A percentile compares a stretch with the other conserved stretches of the same genome.
These are phyloP conservation scores for Dothistroma septosporum DNA, from an alignment of 2,329 filamentous ascomycete species.

Conservation along the genomic window DNA sequence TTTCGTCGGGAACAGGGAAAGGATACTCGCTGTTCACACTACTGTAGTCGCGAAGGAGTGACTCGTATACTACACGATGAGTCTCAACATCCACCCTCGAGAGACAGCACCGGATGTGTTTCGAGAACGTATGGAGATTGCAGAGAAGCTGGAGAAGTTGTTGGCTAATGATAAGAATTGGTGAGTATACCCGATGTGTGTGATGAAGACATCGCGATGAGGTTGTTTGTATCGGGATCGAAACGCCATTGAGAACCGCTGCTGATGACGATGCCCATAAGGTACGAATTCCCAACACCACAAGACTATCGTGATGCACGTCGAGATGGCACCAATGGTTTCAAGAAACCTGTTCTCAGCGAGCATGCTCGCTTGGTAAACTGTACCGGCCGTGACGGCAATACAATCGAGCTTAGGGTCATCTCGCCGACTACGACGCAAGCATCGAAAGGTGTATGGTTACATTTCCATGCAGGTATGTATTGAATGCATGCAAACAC, in stretches of 20 bases:
- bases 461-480: background rate
- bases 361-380: background rate
- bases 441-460: background rate
- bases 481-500: background rate
- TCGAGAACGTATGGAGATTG: background rate
- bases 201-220: too few relatives aligned
- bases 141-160: background rate
- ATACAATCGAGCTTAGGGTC: background rate
- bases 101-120: background rate
- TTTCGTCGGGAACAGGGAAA: too few relatives aligned
- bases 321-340: background rate
- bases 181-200: background rate
- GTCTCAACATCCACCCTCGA: background rate
- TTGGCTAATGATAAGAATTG: background rate
- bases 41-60: background rate
- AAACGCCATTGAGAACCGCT: too few relatives aligned
- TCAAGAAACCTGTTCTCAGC: background rate
- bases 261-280: background rate
- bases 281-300: background rate
- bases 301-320: background rate
- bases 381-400: background rate
- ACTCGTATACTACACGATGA: too few relatives aligned
- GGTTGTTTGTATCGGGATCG: too few relatives aligned
- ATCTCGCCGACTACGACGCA: background rate
- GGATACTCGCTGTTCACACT: background rate